A percentile compares a stretch with the other conserved stretches of the same genome.
Conservation (phyloP, 2,329 filamentous ascomycete species). For the Trichoderma guizhouense region DNA sequence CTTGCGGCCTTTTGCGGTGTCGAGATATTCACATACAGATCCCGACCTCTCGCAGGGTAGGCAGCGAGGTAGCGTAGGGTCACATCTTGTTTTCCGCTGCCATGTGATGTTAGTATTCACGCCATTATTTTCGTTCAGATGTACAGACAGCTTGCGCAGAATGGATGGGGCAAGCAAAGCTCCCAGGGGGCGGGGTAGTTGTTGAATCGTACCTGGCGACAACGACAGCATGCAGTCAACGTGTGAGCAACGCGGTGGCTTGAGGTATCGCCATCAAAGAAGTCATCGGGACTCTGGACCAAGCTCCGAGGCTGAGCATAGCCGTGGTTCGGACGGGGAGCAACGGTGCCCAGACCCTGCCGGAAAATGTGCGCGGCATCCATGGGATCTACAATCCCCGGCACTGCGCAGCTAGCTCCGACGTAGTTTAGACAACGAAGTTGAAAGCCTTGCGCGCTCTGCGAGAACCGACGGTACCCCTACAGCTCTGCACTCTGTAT, state of each 20-base stretch:
- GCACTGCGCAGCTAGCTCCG: not conserved
- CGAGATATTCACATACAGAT: constrained; percentile 91
- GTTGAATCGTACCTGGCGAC: constrained; percentile 61
- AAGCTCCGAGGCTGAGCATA: constrained; percentile 30
- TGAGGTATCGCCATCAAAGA: constrained; percentile 48
- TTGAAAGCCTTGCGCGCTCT: not conserved
- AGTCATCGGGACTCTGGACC: constrained; percentile 37
- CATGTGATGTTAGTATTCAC: not conserved
- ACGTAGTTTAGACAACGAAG: not conserved
- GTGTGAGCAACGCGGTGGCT: constrained; percentile 70
- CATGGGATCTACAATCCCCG: constrained; percentile 41
- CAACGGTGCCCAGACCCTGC: constrained; percentile 50
- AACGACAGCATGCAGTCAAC: constrained; percentile 75
- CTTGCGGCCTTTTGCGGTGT: constrained; percentile 79
- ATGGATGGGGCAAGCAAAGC: not conserved
- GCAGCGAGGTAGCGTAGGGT: constrained; percentile 87
- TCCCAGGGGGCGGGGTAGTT: not conserved
- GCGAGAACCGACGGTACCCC: not conserved
- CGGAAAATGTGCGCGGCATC: constrained; percentile 58
- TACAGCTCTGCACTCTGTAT: not conserved
- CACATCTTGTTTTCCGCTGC: constrained; percentile 93
- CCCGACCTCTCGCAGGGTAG: constrained; percentile 89
- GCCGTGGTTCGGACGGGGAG: constrained; percentile 36
- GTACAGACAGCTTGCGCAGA: not conserved
- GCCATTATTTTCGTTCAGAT: not conserved